Evolutionary conservation across 2,329 filamentous ascomycete genomes (phyloP), one percentile per base, ranked within the genome.

Genomic region (Aspergillus bombycis): DNA sequence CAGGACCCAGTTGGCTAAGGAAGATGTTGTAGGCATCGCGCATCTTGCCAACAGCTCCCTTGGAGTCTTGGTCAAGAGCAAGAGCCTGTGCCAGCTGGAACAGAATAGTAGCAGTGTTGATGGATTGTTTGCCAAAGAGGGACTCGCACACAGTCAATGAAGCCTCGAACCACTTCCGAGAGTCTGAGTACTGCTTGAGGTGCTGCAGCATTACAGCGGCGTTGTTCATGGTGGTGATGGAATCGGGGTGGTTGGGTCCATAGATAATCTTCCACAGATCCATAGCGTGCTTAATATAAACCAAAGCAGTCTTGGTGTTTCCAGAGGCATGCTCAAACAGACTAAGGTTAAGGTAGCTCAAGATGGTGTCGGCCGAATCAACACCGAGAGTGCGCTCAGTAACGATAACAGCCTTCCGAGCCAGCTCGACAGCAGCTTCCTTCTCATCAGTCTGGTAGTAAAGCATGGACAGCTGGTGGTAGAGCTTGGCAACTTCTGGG

Each of bases 391-490:
- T 99, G 60, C 95, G 88, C 83, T 99, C 95, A 2, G 94, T 91
- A 48, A 99, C 94, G 65, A 99, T 94, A 69, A 97, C 94, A 28
- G 95, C 94, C 83, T 99, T 99, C 75, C 93, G 92, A 21, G 95
- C 94, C 67, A 99, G 87, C 79, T 99, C 95, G 28, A 98, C 91
- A 28, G 95, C 95, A 11, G 93, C 92, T 43, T 94, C 92, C 84
- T 98, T 98, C 82, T 99, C 95, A 60, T 98, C 95, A n/a, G 97
- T 87, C 77, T 96, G 92, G 80, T 96, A 98, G 82, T 97, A 97
- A 61, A 98, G 86, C 84, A 96, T 97, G 3, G 95, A 97, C 53
- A 99, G 81, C 58, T 91, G 93, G 79, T 97, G 94, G 83, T 99
- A 99, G 32, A 96, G 91, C 67, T 94, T 89, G 54, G 94, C 95